Conservation (phyloP, 371 early-diverging fungal species). For the Rhizomucor miehei region DNA sequence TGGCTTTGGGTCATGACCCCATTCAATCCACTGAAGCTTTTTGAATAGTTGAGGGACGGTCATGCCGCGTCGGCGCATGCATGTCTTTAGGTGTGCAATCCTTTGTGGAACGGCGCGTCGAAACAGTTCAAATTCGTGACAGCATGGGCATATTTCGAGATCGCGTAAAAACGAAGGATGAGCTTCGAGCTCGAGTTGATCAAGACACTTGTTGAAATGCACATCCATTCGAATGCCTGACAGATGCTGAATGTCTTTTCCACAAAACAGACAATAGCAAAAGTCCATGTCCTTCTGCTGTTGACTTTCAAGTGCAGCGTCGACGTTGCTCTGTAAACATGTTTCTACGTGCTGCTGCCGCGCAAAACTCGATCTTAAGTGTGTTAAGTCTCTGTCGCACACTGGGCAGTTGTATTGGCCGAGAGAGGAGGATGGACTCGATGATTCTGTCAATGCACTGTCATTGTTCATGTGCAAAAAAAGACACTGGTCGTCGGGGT, state of each 20-base stretch:
- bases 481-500: too few species aligned
- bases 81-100: conserved; percentile 24
- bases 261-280: conserved; percentile 32
- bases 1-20: conserved; percentile 23
- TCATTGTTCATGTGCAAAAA: too few species aligned
- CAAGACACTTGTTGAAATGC: conserved; percentile 33
- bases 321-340: conserved; percentile 16
- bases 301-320: background rate
- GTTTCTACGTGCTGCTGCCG: conserved; percentile 32
- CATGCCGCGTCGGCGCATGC: conserved; percentile 11
- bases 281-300: conserved; percentile 11
- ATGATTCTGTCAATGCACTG: too few species aligned
- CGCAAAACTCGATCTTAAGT: conserved; percentile 14
- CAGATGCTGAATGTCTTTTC: conserved; percentile 18
- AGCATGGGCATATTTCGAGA: conserved; percentile 28
- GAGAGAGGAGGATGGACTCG: background rate
- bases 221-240: conserved; percentile 12
- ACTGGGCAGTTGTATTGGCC: conserved; percentile 23
- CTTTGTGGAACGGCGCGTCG: conserved; percentile 12
- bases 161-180: conserved; percentile 13
- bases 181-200: conserved; percentile 12
- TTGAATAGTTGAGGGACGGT: conserved; percentile 17
- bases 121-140: conserved; percentile 21
- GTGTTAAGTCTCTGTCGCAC: conserved; percentile 19
- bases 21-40: conserved; percentile 30